phyloP scores from a whole-genome alignment of 148 eudicot genomes.

The Fagopyrum esculentum region DNA sequence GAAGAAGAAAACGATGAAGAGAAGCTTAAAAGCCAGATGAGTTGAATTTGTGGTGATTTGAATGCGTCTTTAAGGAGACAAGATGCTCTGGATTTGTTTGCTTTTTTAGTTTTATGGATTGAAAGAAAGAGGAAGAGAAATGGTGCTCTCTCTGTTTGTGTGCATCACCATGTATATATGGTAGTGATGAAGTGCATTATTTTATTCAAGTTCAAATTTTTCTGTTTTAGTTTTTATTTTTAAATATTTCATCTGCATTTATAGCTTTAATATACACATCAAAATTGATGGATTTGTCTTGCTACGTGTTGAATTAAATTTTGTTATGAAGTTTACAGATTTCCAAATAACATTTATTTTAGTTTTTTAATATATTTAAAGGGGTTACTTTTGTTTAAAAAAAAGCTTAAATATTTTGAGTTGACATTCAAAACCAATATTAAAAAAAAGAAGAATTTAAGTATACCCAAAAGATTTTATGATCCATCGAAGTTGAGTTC shows the following conservation, averaged over 20 bases:
- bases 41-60: background rate
- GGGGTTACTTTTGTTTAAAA: too few species aligned
- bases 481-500: too few species aligned
- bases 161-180: background rate
- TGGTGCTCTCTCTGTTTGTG: constrained; percentile 6
- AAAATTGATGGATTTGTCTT: too few species aligned
- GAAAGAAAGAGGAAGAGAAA: constrained; percentile 1
- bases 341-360: too few species aligned
- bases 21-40: background rate
- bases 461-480: too few species aligned
- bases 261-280: too few species aligned
- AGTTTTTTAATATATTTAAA: too few species aligned
- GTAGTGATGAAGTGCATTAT: background rate
- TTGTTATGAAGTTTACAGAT: too few species aligned
- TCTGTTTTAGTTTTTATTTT: background rate
- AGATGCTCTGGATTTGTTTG: background rate
- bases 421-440: too few species aligned
- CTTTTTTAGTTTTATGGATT: background rate
- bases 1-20: background rate
- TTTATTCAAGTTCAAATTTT: background rate
- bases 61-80: background rate
- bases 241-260: background rate
- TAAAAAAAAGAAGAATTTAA: too few species aligned
- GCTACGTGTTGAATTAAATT: too few species aligned
- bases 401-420: too few species aligned